Evolutionary conservation across 306 rosid genomes (phyloP).

Genomic region (Cicer chorassanicum): DNA sequence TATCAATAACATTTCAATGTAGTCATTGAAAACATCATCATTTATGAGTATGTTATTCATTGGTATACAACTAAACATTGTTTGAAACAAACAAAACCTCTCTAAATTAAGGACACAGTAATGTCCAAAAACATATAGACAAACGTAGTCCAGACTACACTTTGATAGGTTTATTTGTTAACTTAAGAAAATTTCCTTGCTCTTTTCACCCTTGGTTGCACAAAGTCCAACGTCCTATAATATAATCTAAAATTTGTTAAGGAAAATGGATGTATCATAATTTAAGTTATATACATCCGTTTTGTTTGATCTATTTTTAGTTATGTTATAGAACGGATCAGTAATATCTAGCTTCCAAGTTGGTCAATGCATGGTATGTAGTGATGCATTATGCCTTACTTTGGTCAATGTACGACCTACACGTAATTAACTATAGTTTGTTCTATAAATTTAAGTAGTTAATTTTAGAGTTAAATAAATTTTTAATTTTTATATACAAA

Average conservation of each 20-base stretch:
- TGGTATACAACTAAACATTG: no score
- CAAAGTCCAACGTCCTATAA: not conserved
- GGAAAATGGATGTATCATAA: no score
- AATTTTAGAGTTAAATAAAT: not conserved
- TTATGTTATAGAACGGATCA: no score
- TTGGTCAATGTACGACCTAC: not conserved
- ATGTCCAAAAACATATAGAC: constrained; percentile 24
- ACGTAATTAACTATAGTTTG: not conserved
- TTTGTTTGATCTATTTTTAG: no score
- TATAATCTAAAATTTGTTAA: no score
- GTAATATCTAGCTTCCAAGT: not conserved
- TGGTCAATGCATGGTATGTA: not conserved
- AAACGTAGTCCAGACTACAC: not conserved
- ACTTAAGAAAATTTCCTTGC: not conserved
- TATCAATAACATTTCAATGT: not conserved
- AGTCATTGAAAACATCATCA: not conserved
- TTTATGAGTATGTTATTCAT: not conserved
- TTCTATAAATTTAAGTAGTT: not conserved
- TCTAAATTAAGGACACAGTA: not conserved
- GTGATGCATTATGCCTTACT: not conserved
- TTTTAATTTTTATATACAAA: no score
- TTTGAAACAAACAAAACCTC: not conserved
- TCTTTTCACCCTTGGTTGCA: constrained; percentile 18
- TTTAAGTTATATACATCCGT: no score
- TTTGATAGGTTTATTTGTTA: not conserved